phyloP scores from a whole-genome alignment of 805 yeast genomes.

The Tetrapisispora iriomotensis region DNA sequence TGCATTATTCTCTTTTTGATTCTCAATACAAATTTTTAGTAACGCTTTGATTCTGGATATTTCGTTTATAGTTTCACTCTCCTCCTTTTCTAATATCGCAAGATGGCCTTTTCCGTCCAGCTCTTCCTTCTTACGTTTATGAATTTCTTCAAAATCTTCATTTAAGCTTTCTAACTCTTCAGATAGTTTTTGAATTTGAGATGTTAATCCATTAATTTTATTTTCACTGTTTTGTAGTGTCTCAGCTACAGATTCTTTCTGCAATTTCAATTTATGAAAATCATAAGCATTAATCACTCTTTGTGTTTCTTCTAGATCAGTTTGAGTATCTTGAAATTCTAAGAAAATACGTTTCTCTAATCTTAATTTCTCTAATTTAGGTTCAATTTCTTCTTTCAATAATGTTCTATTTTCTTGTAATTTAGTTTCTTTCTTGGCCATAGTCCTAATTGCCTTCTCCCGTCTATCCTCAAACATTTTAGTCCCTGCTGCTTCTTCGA shows the following conservation, averaged over 20 bases:
- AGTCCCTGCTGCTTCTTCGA: constrained; percentile 98
- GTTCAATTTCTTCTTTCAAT: constrained; percentile 82
- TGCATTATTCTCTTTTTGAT: constrained; percentile 42
- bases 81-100: constrained; percentile 42
- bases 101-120: constrained; percentile 35
- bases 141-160: constrained; percentile 49
- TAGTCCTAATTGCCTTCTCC: constrained; percentile 83
- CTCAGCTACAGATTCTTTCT: constrained; percentile 36
- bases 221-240: constrained; percentile 34
- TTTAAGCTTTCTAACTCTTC: constrained; percentile 50
- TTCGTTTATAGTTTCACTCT: constrained; percentile 48
- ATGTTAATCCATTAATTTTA: constrained; percentile 34
- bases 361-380: constrained; percentile 72
- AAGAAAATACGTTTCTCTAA: constrained; percentile 72
- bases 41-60: constrained; percentile 62
- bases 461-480: constrained; percentile 89
- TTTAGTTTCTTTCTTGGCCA: constrained; percentile 83
- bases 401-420: constrained; percentile 65
- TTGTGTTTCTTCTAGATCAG: constrained; percentile 66
- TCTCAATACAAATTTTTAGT: constrained; percentile 47
- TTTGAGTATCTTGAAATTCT: constrained; percentile 78
- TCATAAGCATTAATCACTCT: constrained; percentile 73
- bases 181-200: constrained; percentile 37
- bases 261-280: constrained; percentile 37
- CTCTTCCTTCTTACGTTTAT: constrained; percentile 45